A percentile compares a stretch with the other conserved stretches of the same genome.
Conservation (phyloP, 2,329 filamentous ascomycete species). For the Coniella vitis region DNA sequence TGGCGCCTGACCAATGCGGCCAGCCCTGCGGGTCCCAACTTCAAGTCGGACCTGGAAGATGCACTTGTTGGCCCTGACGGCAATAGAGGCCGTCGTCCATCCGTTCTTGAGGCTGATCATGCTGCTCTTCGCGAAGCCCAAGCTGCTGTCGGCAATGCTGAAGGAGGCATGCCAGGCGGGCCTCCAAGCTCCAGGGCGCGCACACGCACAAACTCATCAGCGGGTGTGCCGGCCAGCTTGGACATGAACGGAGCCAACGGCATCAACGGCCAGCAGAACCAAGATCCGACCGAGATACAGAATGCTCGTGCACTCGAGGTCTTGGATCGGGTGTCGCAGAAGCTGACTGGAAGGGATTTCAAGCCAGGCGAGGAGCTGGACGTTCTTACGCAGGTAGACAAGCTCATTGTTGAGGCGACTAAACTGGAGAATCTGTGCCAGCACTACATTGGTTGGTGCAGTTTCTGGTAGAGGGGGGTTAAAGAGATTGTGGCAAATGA, state of each 20-base stretch:
- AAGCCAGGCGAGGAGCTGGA: constrained; percentile 77
- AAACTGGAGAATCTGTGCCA: constrained; percentile 97
- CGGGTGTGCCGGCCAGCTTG: constrained; percentile 27
- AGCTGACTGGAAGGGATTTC: constrained; percentile 90
- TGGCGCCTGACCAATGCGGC: constrained; percentile 74
- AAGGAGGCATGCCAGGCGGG: constrained; percentile 33
- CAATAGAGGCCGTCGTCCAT: constrained; percentile 55
- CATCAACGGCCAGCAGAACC: constrained; percentile 26
- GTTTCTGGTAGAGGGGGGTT: constrained; percentile 68
- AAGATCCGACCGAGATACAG: constrained; percentile 64
- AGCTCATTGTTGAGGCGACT: constrained; percentile 89
- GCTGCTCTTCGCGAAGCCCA: constrained; percentile 49
- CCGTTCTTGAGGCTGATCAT: constrained; percentile 60
- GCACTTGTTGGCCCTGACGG: constrained; percentile 41
- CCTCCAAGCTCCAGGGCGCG: constrained; percentile 44
- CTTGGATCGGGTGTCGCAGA: constrained; percentile 85
- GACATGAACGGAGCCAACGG: constrained; percentile 31
- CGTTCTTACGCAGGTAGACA: constrained; percentile 84
- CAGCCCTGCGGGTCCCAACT: constrained; percentile 60
- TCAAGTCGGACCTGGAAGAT: constrained; percentile 53
- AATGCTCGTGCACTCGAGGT: constrained; percentile 92
- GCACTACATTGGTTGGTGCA: constrained; percentile 99
- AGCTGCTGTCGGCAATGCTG: constrained; percentile 22
- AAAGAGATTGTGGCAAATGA: neutral
- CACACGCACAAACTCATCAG: constrained; percentile 54